Evolutionary conservation across 116 monocot species (phyloP).

Genomic region (Posidonia oceanica): DNA sequence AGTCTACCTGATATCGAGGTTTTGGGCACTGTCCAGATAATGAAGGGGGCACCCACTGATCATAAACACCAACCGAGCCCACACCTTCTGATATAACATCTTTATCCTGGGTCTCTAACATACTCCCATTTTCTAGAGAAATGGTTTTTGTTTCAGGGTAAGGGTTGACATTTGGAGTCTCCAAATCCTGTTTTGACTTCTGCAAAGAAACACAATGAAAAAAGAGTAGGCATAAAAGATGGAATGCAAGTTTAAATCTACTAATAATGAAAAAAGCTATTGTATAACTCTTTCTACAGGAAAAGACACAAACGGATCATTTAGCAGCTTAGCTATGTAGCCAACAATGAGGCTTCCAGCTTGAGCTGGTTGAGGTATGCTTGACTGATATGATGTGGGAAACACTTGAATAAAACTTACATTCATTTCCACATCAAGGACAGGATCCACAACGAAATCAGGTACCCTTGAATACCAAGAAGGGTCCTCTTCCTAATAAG

Average conservation of each 20-base stretch:
- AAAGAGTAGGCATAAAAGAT: background rate
- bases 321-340: too few species aligned
- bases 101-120: slow-evolving; percentile 65
- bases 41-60: slow-evolving; percentile 77
- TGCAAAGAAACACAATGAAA: slow-evolving; percentile 10
- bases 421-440: slow-evolving; percentile 54
- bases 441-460: slow-evolving; percentile 38
- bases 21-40: slow-evolving; percentile 75
- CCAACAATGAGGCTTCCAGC: too few species aligned
- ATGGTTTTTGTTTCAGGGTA: slow-evolving; percentile 54
- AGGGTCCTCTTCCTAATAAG: slow-evolving; percentile 88
- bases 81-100: slow-evolving; percentile 80
- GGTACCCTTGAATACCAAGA: slow-evolving; percentile 80
- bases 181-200: slow-evolving; percentile 34
- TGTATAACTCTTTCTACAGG: background rate
- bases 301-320: background rate
- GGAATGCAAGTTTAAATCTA: background rate
- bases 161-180: slow-evolving; percentile 24
- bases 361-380: too few species aligned
- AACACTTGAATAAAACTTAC: slow-evolving; percentile 25
- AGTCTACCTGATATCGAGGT: slow-evolving; percentile 74
- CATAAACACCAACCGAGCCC: slow-evolving; percentile 60
- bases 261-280: background rate
- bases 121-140: slow-evolving; percentile 55
- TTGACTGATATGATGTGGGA: background rate